phyloP scores from a whole-genome alignment of 306 rosid species.

The Malus fusca region DNA sequence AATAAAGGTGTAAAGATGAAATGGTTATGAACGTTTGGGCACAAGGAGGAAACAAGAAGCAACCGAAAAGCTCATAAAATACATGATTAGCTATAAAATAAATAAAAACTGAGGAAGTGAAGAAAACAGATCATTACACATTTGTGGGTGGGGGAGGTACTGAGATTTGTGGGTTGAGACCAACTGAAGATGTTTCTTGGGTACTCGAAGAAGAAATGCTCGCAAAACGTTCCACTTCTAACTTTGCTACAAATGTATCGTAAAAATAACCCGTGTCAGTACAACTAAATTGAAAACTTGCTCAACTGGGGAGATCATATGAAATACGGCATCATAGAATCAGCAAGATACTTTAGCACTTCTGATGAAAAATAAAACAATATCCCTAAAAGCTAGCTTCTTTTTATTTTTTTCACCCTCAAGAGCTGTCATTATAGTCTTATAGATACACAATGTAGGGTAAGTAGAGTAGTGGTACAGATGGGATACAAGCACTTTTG shows the following conservation, averaged over 20 bases:
- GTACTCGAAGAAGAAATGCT: slow-evolving; percentile 63
- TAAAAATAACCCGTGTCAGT: neutral
- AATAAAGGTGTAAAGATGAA: slow-evolving; percentile 9
- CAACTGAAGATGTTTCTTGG: slow-evolving; percentile 64
- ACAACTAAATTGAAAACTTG: neutral
- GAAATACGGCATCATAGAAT: neutral
- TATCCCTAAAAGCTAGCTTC: neutral
- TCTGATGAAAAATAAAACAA: neutral
- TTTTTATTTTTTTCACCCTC: neutral
- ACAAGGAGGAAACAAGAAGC: neutral
- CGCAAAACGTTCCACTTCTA: slow-evolving; percentile 42
- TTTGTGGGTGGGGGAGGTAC: slow-evolving; percentile 62
- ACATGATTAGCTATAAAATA: neutral
- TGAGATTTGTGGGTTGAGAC: slow-evolving; percentile 59
- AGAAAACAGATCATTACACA: slow-evolving; percentile 38
- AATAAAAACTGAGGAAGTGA: neutral
- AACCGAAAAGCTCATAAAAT: neutral
- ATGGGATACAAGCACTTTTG: neutral
- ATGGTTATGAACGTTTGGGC: neutral
- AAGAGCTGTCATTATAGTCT: neutral
- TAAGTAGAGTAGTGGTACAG: neutral
- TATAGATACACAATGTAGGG: neutral
- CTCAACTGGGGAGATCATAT: neutral
- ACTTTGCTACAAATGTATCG: slow-evolving; percentile 43
- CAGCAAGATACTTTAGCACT: neutral